These are phyloP conservation scores for Volvariella volvacea DNA, from an alignment of 1,284 basidiomycete genomes.

Conservation along the genomic window DNA sequence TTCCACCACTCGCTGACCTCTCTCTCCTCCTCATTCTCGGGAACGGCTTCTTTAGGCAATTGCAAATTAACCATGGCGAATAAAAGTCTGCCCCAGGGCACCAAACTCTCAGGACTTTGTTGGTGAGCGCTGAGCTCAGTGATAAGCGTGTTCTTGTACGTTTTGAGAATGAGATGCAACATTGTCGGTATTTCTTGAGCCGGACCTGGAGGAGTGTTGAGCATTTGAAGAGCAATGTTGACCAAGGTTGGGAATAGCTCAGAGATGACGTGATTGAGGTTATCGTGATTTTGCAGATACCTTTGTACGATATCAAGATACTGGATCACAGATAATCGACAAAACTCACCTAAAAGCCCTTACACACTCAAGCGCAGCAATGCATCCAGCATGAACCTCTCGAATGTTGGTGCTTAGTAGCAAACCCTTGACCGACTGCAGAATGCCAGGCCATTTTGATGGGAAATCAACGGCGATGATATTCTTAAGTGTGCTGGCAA, in stretches of 20 bases:
- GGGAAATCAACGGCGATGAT: constrained; percentile 73
- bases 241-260: constrained; percentile 71
- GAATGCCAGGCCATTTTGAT: constrained; percentile 60
- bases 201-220: constrained; percentile 51
- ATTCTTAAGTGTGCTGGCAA: constrained; percentile 64
- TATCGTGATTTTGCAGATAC: constrained; percentile 57
- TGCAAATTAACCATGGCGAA: constrained; percentile 69
- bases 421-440: constrained; percentile 56
- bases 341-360: constrained; percentile 53
- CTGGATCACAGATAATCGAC: neutral
- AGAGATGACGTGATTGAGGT: constrained; percentile 52
- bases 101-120: constrained; percentile 64
- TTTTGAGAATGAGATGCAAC: constrained; percentile 77
- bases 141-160: constrained; percentile 75
- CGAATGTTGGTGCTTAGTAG: constrained; percentile 57
- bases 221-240: constrained; percentile 57
- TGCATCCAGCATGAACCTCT: constrained; percentile 73
- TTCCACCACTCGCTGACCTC: constrained; percentile 83
- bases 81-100: constrained; percentile 81
- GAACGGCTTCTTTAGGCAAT: constrained; percentile 58
- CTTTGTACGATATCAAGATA: constrained; percentile 25
- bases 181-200: constrained; percentile 69
- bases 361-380: constrained; percentile 69
- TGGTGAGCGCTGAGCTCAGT: constrained; percentile 68
- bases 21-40: constrained; percentile 66